Evolutionary conservation across 345 rosid species (phyloP), one percentile per base, ranked within the genome.

Genomic region (Cochlearia excelsa): DNA sequence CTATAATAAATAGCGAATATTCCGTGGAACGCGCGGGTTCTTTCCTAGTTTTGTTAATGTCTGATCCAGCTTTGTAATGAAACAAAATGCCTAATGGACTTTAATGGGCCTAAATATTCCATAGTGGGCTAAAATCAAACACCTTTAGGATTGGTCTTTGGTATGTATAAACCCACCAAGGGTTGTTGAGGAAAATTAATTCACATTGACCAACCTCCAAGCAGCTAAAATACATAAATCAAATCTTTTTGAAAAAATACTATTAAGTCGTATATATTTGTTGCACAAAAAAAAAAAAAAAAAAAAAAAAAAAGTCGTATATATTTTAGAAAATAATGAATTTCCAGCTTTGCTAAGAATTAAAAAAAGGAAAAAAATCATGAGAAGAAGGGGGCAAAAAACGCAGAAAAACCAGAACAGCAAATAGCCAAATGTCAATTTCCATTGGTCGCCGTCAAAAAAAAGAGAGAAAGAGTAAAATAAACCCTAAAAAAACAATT

Each of bases 371-470:
- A n/a, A 16, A 4, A 35, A 37, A 51, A 45, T 56, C 23, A 62
- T 27, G 9, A 55, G n/a, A 30, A 23, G 59, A 51, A 48, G 57
- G 16, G 6, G 51, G 38, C 52, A 48, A 57, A 50, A 48, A 27
- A 26, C 4, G 7, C 44, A 58, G 5, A 34, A 42, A 16, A 30
- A 33, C 35, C 9, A 2, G 2, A 58, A 16, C 59, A 8, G 5
- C 6, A 67, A 52, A 52, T 46, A 35, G 55, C 61, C 66, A 60
- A 68, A 46, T 52, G 72, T 68, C 55, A 53, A 59, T 30, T 3
- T 1, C 41, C 59, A 52, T 46, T 59, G n/a, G 72, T 59, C 72
- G 66, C 55, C n/a, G 66, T 60, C 65, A 52, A 38, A 28, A 52
- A 44, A 51, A 44, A 26, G 4, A 40, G 4, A 10, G 34, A 41